These are phyloP conservation scores for Atractiella rhizophila DNA, from an alignment of 768 basidiomycete species.

Conservation along the genomic window DNA sequence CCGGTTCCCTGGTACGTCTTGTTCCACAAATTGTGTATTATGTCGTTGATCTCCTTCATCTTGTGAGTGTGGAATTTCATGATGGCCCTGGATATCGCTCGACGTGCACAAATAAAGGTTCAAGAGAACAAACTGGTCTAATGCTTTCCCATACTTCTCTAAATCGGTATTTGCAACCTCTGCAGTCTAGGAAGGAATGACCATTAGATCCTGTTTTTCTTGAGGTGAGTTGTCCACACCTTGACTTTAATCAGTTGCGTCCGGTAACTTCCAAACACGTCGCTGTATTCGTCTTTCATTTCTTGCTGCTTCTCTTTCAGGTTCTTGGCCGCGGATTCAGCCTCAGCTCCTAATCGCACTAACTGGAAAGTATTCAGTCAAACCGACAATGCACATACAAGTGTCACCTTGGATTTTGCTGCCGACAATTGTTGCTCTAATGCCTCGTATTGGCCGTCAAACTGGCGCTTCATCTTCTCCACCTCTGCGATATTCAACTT, in stretches of 20 bases:
- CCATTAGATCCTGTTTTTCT: background rate
- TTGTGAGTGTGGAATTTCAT: constrained; percentile 95
- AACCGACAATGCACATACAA: background rate
- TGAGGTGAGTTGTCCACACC: constrained; percentile 27
- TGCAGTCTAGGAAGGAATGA: constrained; percentile 38
- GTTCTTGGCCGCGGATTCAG: constrained; percentile 45
- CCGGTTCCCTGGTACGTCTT: constrained; percentile 98
- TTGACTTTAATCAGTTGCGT: constrained; percentile 86
- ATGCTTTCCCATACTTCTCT: constrained; percentile 89
- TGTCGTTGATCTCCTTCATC: constrained; percentile 98
- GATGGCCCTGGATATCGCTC: constrained; percentile 43
- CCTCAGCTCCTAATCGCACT: constrained; percentile 64
- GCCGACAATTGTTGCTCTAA: constrained; percentile 49
- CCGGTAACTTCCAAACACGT: constrained; percentile 59
- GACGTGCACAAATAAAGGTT: background rate
- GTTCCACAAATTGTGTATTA: constrained; percentile 89
- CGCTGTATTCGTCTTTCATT: constrained; percentile 50
- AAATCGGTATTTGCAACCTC: constrained; percentile 93
- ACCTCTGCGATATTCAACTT: constrained; percentile 60
- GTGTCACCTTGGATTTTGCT: constrained; percentile 39
- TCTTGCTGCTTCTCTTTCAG: constrained; percentile 41
- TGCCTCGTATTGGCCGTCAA: constrained; percentile 48
- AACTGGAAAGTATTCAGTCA: constrained; percentile 18
- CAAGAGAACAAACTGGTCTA: constrained; percentile 50
- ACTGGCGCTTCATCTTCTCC: constrained; percentile 55